A percentile compares a stretch with the other conserved stretches of the same genome.
Evolutionary conservation across 2,329 filamentous ascomycete species (phyloP).

Genomic region (Emergomyces pasteurianus): DNA sequence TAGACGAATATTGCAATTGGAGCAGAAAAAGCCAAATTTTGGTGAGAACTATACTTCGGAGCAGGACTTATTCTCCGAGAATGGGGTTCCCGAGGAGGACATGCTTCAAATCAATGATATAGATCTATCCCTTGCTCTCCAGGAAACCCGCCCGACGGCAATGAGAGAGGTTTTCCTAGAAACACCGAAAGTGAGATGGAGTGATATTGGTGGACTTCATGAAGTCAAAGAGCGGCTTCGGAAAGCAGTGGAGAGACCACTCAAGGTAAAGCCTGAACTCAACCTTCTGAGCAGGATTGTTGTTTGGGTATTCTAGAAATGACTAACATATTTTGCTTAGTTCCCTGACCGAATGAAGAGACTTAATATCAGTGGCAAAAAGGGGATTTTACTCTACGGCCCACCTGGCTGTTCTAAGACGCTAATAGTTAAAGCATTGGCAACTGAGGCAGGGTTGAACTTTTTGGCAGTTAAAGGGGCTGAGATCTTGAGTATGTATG

Average conservation of each 20-base stretch:
- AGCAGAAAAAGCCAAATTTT: background rate
- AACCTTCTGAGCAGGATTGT: background rate
- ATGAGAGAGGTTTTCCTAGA: constrained; percentile 85
- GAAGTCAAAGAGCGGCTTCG: constrained; percentile 58
- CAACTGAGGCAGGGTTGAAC: constrained; percentile 81
- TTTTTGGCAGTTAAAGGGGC: constrained; percentile 92
- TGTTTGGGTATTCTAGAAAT: background rate
- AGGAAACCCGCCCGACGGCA: constrained; percentile 62
- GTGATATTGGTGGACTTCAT: constrained; percentile 76
- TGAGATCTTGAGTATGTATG: constrained; percentile 92
- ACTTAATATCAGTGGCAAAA: constrained; percentile 50
- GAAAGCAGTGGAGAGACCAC: constrained; percentile 46
- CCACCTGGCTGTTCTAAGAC: constrained; percentile 94
- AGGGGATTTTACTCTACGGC: constrained; percentile 79
- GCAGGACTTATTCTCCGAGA: constrained; percentile 1
- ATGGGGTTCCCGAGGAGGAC: constrained; percentile 9
- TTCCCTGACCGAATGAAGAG: constrained; percentile 39
- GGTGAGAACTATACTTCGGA: background rate
- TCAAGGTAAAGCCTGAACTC: constrained; percentile 33
- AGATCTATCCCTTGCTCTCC: constrained; percentile 43
- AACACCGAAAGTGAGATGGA: constrained; percentile 74
- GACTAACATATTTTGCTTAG: constrained; percentile 17
- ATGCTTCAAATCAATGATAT: constrained; percentile 21
- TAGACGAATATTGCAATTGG: constrained; percentile 16
- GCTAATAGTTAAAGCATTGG: constrained; percentile 77